Evolutionary conservation across 495 filamentous ascomycete species (phyloP).

Genomic region (Amphirosellinia nigrospora): DNA sequence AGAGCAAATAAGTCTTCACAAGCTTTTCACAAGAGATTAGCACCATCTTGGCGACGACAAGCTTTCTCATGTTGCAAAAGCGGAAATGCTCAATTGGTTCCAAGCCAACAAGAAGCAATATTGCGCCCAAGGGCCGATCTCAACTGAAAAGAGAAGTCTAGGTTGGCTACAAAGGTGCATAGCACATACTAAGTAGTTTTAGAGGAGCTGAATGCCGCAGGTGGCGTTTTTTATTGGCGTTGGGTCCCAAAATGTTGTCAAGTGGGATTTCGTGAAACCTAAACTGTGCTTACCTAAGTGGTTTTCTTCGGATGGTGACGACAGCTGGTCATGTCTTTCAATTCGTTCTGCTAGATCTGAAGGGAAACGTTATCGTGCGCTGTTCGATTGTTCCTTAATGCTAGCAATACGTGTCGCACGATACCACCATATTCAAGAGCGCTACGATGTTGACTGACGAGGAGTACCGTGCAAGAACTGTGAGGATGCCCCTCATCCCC

Average conservation of each 20-base stretch:
- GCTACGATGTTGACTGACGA: slow-evolving; percentile 3
- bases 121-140: not conserved
- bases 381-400: not conserved
- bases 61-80: not conserved
- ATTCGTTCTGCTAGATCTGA: not conserved
- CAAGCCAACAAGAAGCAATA: not conserved
- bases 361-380: not conserved
- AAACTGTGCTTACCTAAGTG: not conserved
- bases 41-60: slow-evolving; percentile 1
- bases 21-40: not conserved
- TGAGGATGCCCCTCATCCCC: not conserved
- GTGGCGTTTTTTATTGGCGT: not conserved
- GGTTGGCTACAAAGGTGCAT: not conserved
- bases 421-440: not conserved
- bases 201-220: slow-evolving; percentile 12
- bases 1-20: not conserved
- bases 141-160: not conserved
- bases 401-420: not conserved
- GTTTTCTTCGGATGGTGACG: not conserved
- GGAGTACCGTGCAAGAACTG: not conserved
- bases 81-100: not conserved
- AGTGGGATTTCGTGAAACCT: not conserved
- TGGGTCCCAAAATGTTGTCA: not conserved
- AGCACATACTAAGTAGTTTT: not conserved
- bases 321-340: not conserved